A percentile compares a stretch with the other conserved stretches of the same genome.
These are phyloP conservation scores for Solanum tarapatanum DNA, from an alignment of 257 asterid species.

Conservation along the genomic window DNA sequence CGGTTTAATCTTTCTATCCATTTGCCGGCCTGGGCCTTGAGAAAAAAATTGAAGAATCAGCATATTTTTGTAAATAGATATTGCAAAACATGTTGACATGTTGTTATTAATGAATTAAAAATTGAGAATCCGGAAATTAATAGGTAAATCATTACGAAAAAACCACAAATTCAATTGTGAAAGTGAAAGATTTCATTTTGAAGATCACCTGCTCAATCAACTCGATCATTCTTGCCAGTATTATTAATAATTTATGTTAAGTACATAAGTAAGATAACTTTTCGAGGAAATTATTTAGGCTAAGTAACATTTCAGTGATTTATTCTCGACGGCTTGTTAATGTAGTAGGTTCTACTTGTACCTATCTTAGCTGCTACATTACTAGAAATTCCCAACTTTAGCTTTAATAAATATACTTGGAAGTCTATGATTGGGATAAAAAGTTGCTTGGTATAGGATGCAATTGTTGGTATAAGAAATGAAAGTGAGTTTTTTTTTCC, in stretches of 20 bases:
- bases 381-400: background rate
- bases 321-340: background rate
- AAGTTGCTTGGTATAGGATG: background rate
- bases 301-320: background rate
- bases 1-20: background rate
- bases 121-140: too few relatives aligned
- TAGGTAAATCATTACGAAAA: background rate
- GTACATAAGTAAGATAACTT: background rate
- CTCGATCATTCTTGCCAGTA: rapidly evolving
- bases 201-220: too few relatives aligned
- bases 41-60: background rate
- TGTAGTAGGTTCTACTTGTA: background rate
- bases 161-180: background rate
- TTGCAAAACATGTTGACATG: background rate
- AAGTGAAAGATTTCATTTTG: too few relatives aligned
- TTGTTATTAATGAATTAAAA: background rate
- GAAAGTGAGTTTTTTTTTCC: background rate
- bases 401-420: background rate
- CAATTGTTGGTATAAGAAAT: background rate
- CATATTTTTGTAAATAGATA: background rate
- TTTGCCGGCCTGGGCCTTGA: background rate
- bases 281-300: background rate
- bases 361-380: background rate
- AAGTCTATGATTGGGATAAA: background rate
- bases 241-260: background rate